Evolutionary conservation across 352 stramenopile genomes (phyloP).

Genomic region (Peronospora destructor): DNA sequence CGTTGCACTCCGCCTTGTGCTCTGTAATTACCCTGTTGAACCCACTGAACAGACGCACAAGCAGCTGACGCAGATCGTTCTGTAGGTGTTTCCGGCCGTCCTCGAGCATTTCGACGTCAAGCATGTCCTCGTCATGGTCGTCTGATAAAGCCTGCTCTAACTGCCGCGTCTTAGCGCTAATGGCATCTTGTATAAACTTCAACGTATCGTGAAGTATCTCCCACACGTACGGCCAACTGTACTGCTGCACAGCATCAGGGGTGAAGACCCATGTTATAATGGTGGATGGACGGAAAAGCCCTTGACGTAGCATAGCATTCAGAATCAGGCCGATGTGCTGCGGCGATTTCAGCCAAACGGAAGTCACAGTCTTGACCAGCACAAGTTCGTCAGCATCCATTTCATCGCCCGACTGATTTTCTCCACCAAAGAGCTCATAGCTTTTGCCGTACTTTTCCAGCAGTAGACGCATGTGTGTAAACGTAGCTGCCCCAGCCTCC

Average conservation of each 20-base stretch:
- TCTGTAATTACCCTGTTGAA: conserved; percentile 69
- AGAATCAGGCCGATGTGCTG: conserved; percentile 78
- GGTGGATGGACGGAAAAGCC: conserved; percentile 54
- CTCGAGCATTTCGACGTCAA: conserved; percentile 37
- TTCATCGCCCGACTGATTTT: conserved; percentile 25
- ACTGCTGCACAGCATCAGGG: conserved; percentile 74
- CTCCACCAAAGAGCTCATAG: conserved; percentile 38
- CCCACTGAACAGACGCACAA: conserved; percentile 53
- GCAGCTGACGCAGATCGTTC: conserved; percentile 43
- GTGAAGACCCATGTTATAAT: conserved; percentile 80
- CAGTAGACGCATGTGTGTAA: conserved; percentile 75
- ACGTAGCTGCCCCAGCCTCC: conserved; percentile 69
- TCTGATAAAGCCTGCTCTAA: conserved; percentile 29
- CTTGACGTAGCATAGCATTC: conserved; percentile 72
- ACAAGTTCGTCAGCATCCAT: conserved; percentile 38
- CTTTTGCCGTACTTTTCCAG: conserved; percentile 71
- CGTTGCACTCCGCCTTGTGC: conserved; percentile 72
- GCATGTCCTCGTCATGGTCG: conserved; percentile 38
- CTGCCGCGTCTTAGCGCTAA: conserved; percentile 29
- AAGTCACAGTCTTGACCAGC: conserved; percentile 60
- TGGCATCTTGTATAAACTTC: conserved; percentile 41
- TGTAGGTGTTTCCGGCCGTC: conserved; percentile 34
- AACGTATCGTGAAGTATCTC: conserved; percentile 71
- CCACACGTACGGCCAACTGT: conserved; percentile 86
- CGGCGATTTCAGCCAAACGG: conserved; percentile 75